Percentiles rank a stretch among this genome's conserved stretches.
phyloP scores from a whole-genome alignment of 78 protist species.

The Trichosphaerium sp. region DNA sequence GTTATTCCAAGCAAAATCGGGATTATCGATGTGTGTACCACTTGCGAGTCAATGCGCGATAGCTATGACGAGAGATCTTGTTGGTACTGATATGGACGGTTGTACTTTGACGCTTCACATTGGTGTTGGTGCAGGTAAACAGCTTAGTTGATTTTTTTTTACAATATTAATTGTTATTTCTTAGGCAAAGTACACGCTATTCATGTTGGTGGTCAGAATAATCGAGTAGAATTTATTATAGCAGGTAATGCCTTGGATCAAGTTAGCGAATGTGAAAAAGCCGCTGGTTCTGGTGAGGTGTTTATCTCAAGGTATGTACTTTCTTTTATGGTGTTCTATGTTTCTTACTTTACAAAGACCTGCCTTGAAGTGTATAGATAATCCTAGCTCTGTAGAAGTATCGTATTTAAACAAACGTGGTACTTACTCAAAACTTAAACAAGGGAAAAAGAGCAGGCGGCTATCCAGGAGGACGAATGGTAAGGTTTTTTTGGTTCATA shows the following conservation, averaged over 20 bases:
- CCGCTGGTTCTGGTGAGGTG: constrained; percentile 60
- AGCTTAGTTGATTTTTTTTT: constrained; percentile 10
- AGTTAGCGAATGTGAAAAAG: constrained; percentile 42
- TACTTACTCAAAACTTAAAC: neutral
- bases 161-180: too few species aligned
- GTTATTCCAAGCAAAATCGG: too few species aligned
- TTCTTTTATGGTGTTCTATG: too few species aligned
- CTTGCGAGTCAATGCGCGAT: constrained; percentile 58
- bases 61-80: constrained; percentile 27
- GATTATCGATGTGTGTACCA: constrained; percentile 18
- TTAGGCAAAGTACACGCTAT: neutral
- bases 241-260: constrained; percentile 50
- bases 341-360: too few species aligned
- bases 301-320: constrained; percentile 23
- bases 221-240: constrained; percentile 52
- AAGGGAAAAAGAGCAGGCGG: too few species aligned
- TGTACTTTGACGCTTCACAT: constrained; percentile 56
- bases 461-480: too few species aligned
- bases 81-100: constrained; percentile 40
- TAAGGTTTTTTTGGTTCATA: too few species aligned
- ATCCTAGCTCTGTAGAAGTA: too few species aligned
- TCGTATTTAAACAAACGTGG: too few species aligned
- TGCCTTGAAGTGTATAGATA: too few species aligned
- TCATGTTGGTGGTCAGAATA: constrained; percentile 54
- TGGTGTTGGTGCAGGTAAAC: constrained; percentile 59